Conservation (phyloP, 1,284 basidiomycete species). For the Meira nashicola region DNA sequence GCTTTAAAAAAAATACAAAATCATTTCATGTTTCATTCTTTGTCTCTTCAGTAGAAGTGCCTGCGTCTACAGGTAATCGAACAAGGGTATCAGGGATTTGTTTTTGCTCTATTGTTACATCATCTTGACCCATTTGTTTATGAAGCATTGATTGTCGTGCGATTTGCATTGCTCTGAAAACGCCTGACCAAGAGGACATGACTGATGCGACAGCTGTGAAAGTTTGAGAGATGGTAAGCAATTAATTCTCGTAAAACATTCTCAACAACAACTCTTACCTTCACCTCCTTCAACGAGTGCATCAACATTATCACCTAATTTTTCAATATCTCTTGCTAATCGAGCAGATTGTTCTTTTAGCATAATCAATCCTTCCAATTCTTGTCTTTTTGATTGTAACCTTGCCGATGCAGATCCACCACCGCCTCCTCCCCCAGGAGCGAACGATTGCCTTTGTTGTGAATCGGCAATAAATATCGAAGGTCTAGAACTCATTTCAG, state of each 20-base stretch:
- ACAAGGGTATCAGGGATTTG: background rate
- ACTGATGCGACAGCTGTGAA: conserved; percentile 42
- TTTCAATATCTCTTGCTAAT: conserved; percentile 43
- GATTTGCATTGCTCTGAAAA: conserved; percentile 48
- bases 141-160: conserved; percentile 13
- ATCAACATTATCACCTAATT: conserved; percentile 39
- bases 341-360: conserved; percentile 41
- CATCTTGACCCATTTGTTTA: too few relatives aligned
- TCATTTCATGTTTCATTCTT: too few relatives aligned
- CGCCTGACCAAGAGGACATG: conserved; percentile 46
- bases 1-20: too few relatives aligned
- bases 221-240: background rate
- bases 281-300: conserved; percentile 42
- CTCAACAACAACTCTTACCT: conserved; percentile 15
- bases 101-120: too few relatives aligned
- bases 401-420: conserved; percentile 11
- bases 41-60: background rate
- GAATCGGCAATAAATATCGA: too few relatives aligned
- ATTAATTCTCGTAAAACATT: background rate
- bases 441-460: too few relatives aligned
- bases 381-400: conserved; percentile 41
- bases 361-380: conserved; percentile 40
- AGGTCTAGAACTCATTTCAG: too few relatives aligned
- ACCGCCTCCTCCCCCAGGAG: background rate
- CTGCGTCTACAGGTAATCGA: background rate